These are phyloP conservation scores for Penicillium flavigenum DNA, from an alignment of 495 filamentous ascomycete genomes.

Conservation along the genomic window DNA sequence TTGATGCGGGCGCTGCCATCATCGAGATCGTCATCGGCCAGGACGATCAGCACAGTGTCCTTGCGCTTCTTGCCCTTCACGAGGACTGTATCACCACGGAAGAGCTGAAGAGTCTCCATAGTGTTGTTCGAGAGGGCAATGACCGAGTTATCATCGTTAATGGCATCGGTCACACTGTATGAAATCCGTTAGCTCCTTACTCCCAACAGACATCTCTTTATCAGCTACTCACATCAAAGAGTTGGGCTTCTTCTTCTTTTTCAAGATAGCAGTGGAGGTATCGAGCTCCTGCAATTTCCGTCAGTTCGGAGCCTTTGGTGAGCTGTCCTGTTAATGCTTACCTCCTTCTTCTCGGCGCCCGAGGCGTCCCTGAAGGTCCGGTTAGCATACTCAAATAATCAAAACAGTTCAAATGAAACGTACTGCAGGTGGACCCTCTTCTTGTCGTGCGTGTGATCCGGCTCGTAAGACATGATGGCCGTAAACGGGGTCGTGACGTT, in stretches of 20 bases:
- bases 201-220: conserved; percentile 1
- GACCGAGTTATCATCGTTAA: conserved; percentile 99
- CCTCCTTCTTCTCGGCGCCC: conserved; percentile 82
- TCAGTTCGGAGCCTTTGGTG: conserved; percentile 29
- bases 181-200: conserved; percentile 37
- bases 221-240: conserved; percentile 76
- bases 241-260: conserved; percentile 99
- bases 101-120: conserved; percentile 97
- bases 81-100: conserved; percentile 95
- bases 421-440: conserved; percentile 92
- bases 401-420: conserved; percentile 29
- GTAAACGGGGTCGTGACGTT: conserved; percentile 28
- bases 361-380: conserved; percentile 70
- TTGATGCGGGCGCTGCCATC: conserved; percentile 96
- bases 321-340: conserved; percentile 42
- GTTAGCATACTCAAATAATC: conserved; percentile 36
- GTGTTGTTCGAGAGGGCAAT: conserved; percentile 98
- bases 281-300: conserved; percentile 68
- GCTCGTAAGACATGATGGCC: conserved; percentile 51
- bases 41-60: conserved; percentile 95
- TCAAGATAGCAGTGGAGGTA: conserved; percentile 94
- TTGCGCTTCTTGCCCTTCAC: conserved; percentile 99
- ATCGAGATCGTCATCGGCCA: conserved; percentile 96
- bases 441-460: conserved; percentile 71
- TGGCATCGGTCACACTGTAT: conserved; percentile 88